Conservation (phyloP, 2,329 filamentous ascomycete species). For the Thermothelomyces thermophilus region DNA sequence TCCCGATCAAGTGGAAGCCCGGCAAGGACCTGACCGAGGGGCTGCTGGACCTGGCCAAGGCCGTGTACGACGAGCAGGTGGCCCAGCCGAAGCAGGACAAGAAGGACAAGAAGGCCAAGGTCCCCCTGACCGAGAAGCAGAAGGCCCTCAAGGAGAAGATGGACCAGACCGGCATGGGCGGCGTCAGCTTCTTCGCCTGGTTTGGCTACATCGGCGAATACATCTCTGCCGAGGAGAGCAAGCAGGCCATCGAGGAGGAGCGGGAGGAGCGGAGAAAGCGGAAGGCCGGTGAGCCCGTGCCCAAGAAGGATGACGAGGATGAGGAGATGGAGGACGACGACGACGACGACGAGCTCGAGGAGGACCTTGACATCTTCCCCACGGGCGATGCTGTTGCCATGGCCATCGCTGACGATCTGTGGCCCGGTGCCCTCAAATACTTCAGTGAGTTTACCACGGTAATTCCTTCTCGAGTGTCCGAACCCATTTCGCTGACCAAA, state of each 20-base stretch:
- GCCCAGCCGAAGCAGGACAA: conserved; percentile 32
- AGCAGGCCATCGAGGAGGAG: conserved; percentile 53
- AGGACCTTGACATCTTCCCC: conserved; percentile 79
- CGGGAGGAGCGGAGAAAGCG: conserved; percentile 47
- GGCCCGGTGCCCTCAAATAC: conserved; percentile 81
- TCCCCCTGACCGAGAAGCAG: conserved; percentile 41
- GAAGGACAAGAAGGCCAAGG: conserved; percentile 31
- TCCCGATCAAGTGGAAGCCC: conserved; percentile 81
- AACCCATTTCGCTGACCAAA: too few relatives aligned
- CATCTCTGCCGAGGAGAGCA: conserved; percentile 66
- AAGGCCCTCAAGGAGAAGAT: conserved; percentile 49
- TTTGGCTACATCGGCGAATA: conserved; percentile 72
- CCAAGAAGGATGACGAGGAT: conserved; percentile 41
- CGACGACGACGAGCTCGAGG: conserved; percentile 54
- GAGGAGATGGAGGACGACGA: conserved; percentile 49
- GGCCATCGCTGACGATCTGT: conserved; percentile 78
- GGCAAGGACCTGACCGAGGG: conserved; percentile 79
- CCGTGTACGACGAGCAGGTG: conserved; percentile 59
- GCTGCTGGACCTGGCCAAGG: conserved; percentile 64
- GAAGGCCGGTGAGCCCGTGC: conserved; percentile 45
- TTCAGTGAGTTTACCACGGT: conserved; percentile 78
- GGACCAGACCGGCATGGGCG: conserved; percentile 55
- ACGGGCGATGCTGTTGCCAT: conserved; percentile 77
- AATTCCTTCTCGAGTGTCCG: too few relatives aligned
- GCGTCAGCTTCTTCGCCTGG: conserved; percentile 78